A percentile compares a stretch with the other conserved stretches of the same genome.
phyloP scores from a whole-genome alignment of 1,284 basidiomycete genomes.

The Irpex rosettiformis region DNA sequence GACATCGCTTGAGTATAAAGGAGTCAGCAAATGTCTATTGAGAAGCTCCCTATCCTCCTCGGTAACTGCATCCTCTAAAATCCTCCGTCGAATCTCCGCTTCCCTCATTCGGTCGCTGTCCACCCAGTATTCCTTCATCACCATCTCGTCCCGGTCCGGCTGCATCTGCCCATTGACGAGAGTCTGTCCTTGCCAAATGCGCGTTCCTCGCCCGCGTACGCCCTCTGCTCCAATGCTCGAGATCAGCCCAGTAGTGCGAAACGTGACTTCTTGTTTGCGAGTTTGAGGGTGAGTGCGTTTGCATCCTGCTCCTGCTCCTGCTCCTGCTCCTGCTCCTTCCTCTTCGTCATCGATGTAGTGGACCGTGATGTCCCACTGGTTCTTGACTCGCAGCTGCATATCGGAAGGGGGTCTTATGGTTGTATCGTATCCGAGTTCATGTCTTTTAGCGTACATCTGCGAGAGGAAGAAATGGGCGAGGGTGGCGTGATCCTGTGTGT shows the following conservation, averaged over 20 bases:
- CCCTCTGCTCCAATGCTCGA: background rate
- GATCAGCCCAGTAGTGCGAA: slow-evolving; percentile 3
- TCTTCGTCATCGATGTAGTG: no score
- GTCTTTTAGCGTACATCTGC: background rate
- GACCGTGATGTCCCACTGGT: no score
- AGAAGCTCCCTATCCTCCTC: background rate
- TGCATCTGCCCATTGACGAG: background rate
- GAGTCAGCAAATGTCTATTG: background rate
- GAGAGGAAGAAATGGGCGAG: no score
- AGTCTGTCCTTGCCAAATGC: slow-evolving; percentile 3
- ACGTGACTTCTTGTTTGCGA: background rate
- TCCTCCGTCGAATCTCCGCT: background rate
- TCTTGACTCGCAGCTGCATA: background rate
- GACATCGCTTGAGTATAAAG: background rate
- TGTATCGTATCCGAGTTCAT: background rate
- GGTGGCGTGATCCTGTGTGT: background rate
- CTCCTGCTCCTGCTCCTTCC: no score
- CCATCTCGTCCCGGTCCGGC: background rate
- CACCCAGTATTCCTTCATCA: background rate
- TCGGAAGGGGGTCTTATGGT: background rate
- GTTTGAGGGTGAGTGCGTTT: no score
- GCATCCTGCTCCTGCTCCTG: no score
- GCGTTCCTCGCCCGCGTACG: slow-evolving; percentile 7
- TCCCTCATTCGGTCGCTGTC: background rate
- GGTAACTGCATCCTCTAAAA: background rate